phyloP scores from a whole-genome alignment of 2,329 filamentous ascomycete species.

The Cladophialophora chaetospira region DNA sequence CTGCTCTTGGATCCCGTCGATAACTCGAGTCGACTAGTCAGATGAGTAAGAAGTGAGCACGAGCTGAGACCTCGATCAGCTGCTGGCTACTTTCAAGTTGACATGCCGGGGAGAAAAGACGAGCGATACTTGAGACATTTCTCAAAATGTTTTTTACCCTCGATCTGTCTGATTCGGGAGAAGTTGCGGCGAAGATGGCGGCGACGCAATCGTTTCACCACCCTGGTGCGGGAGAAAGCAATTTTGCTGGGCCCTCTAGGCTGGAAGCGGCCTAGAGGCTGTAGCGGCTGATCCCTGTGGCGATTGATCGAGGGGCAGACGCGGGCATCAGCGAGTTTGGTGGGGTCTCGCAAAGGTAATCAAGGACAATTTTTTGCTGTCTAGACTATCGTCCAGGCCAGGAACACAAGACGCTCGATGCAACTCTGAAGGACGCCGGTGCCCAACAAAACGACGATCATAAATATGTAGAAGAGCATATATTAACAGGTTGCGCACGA shows the following conservation, averaged over 20 bases:
- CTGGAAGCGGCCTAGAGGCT: slow-evolving; percentile 4
- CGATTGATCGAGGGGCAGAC: not conserved
- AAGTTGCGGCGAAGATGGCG: not conserved
- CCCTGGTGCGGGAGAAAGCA: not conserved
- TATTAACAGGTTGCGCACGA: not conserved
- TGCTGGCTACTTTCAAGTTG: not conserved
- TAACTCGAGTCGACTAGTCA: not conserved
- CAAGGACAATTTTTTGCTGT: not conserved
- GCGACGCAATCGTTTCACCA: not conserved
- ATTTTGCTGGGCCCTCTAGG: slow-evolving; percentile 22
- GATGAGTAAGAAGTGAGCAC: not conserved
- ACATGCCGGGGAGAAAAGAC: too few relatives aligned
- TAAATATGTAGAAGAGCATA: not conserved
- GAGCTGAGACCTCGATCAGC: not conserved
- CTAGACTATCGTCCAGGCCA: not conserved
- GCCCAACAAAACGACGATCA: slow-evolving; percentile 8
- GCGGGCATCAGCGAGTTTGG: slow-evolving; percentile 7
- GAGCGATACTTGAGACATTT: not conserved
- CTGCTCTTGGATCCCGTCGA: not conserved
- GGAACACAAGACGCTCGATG: slow-evolving; percentile 10
- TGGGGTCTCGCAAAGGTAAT: slow-evolving; percentile 9
- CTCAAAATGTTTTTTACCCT: not conserved
- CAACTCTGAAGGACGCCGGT: not conserved
- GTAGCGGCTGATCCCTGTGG: slow-evolving; percentile 1
- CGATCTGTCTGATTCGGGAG: not conserved